Base-by-base conservation (phyloP, 2,329 filamentous ascomycete species). In the Penicillium hesseltinei region DNA sequence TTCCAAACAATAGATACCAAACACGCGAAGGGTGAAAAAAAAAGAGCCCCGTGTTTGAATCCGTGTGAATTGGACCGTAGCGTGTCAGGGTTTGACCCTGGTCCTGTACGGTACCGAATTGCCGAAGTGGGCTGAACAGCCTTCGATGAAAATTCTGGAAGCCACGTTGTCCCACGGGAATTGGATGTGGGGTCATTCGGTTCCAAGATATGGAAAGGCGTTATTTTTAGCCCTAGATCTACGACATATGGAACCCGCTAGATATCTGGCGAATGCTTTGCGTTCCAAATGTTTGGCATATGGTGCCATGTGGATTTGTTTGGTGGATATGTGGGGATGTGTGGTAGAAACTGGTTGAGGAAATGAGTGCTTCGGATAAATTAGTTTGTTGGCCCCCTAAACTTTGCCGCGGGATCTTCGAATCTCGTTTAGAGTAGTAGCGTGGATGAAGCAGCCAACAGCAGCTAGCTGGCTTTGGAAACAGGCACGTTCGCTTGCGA, bases 101-200 rank as follows among this genome's bases (percentile, higher is more conserved):
- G 4, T 23, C 23, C 19, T 33, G n/a, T 29, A 35, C 29, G 29
- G 11, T 33, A 33, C 42, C 27, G 19, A 25, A 23, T 13, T 44
- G 39, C 39, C 48, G 51, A 56, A 44, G 51, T 46, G 47, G 49
- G 36, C 29, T 38, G 52, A 46, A 44, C 21, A 19, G 40, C 36
- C 49, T 68, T 62, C 59, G 65, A 66, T 60, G 63, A 69, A 63
- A 51, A 62, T 70, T 71, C 69, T 68, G 65, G 69, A 73, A 71
- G 62, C 62, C 62, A 66, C 53, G 57, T 60, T 60, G 56, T 56
- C 59, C 47, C 56, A 29, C 46, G 25, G 52, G 51, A 36, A 19
- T 29, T 35, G 50, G 5, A 27, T 56, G 53, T 51, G 46, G 46
- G 45, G 45, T 35, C 40, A 17, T 36, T 25, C 38, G 42, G 11